Evolutionary conservation across 441 rosid genomes (phyloP).

Genomic region (Populus trichocarpa): DNA sequence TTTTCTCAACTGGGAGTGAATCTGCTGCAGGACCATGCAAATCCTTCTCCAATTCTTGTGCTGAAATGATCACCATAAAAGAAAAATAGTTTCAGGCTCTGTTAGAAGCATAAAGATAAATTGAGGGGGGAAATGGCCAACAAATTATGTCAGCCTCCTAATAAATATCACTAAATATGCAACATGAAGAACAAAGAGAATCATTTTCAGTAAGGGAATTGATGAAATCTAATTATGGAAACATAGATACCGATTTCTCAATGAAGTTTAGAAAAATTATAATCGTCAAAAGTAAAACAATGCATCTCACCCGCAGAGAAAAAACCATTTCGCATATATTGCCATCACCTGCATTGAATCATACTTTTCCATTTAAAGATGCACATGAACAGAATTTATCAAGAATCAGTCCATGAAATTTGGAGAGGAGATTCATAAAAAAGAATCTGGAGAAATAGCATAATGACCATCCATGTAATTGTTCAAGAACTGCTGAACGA

Average conservation of each 20-base stretch:
- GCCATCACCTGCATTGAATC: background rate
- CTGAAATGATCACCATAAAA: conserved; percentile 41
- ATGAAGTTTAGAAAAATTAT: background rate
- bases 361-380: background rate
- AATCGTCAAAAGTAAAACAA: background rate
- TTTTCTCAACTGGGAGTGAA: conserved; percentile 78
- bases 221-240: background rate
- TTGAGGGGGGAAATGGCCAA: background rate
- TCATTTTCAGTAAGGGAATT: background rate
- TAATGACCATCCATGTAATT: background rate
- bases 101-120: background rate
- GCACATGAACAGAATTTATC: background rate
- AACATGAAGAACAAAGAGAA: background rate
- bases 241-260: background rate
- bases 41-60: conserved; percentile 97
- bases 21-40: conserved; percentile 69
- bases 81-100: conserved; percentile 14
- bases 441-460: background rate
- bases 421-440: background rate
- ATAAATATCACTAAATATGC: background rate
- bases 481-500: background rate
- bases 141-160: background rate
- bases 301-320: background rate
- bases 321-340: background rate
- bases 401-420: background rate